Base-by-base conservation (phyloP, 441 rosid species). In the Euphorbia neoarborescens region DNA sequence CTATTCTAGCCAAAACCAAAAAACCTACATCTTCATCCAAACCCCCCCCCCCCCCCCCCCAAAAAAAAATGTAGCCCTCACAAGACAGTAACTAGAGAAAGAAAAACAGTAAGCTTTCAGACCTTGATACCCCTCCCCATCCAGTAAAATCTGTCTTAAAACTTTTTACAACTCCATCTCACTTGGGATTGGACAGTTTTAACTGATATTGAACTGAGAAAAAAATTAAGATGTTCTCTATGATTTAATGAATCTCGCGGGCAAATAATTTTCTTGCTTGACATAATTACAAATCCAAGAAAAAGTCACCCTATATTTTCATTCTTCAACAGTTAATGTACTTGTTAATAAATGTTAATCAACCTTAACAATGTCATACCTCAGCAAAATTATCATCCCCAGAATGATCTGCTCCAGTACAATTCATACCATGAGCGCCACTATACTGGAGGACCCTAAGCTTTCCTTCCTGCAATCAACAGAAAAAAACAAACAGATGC, bases 401-500 rank as follows among this genome's bases (percentile, higher is more conserved):
- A 57, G 82, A 80, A 75, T 74, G 73, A 82, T 78, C 85, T 61
- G 83, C 80, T 69, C 77, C 81, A 22, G 77, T 74, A 75, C 78
- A 77, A 80, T 80, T 85, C 48, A 82, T 77, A 32, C 79, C 84
- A 68, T 73, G 78, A 68, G 87, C 81, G 75, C 89, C 84, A 78
- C 87, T 90, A 76, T 82, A 87, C 63, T 78, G 86, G 71, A 94
- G 89, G 70, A 94, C 78, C 72, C 96, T 84, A 67, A 94, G 89
- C 71, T 90, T 90, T 34, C 99, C 97, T 82, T 94, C 96, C 99
- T 94, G 89, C 72, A 85, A 66, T 78, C 73, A 14, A 75, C 65
- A 75, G 32, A 50, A 57, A 57, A n/a, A 58, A 25, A 42, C 61
- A 67, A 50, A 46, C 40, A 20, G 20, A 46, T 40, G 37, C 20